Evolutionary conservation across 441 rosid genomes (phyloP).

Genomic region (Croton laevigatus): DNA sequence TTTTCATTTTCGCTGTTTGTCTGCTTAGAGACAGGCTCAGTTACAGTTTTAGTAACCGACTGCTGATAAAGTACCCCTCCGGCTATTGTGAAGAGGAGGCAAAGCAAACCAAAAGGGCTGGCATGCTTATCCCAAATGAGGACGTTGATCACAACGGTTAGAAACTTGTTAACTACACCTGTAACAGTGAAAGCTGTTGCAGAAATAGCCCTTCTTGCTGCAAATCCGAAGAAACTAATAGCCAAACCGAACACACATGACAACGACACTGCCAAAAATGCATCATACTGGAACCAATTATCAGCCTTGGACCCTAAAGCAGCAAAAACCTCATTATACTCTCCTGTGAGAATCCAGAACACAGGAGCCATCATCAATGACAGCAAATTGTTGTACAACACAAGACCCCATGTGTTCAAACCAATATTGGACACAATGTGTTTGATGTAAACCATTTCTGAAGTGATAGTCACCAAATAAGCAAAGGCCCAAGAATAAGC

Average conservation of each 20-base stretch:
- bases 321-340: slow-evolving; percentile 58
- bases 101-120: slow-evolving; percentile 75
- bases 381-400: slow-evolving; percentile 73
- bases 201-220: slow-evolving; percentile 88
- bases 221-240: slow-evolving; percentile 93
- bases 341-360: slow-evolving; percentile 84
- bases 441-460: slow-evolving; percentile 94
- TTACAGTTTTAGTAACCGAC: slow-evolving; percentile 53
- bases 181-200: slow-evolving; percentile 96
- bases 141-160: slow-evolving; percentile 88
- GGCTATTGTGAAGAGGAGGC: slow-evolving; percentile 68
- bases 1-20: slow-evolving; percentile 26
- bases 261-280: slow-evolving; percentile 66
- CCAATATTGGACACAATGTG: slow-evolving; percentile 93
- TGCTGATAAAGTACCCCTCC: slow-evolving; percentile 97
- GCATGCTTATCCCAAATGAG: slow-evolving; percentile 98
- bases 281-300: slow-evolving; percentile 54
- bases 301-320: slow-evolving; percentile 50
- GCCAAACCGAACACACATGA: slow-evolving; percentile 89
- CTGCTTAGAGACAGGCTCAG: slow-evolving; percentile 40
- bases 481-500: slow-evolving; percentile 93
- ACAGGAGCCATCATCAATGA: slow-evolving; percentile 83
- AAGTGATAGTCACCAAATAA: slow-evolving; percentile 76
- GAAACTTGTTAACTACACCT: slow-evolving; percentile 95
- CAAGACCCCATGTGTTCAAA: slow-evolving; percentile 94